These are phyloP conservation scores for Cadophora sp. DNA, from an alignment of 2,329 filamentous ascomycete genomes.

Conservation along the genomic window DNA sequence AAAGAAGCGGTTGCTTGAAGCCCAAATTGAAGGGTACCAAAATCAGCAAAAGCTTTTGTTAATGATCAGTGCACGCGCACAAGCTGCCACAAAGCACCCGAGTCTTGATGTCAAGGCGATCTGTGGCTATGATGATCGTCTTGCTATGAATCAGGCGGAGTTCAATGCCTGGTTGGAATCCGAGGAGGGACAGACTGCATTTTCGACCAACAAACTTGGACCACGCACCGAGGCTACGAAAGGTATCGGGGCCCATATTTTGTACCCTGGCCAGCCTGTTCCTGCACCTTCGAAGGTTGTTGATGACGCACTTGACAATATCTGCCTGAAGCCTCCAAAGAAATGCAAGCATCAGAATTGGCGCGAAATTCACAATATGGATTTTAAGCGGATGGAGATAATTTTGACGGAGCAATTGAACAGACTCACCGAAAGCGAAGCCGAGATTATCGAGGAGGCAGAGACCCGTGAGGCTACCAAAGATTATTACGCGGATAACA, in stretches of 20 bases:
- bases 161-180: constrained; percentile 38
- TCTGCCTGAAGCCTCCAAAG: constrained; percentile 39
- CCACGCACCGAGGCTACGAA: constrained; percentile 39
- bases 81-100: constrained; percentile 33
- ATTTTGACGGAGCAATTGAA: constrained; percentile 29
- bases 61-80: constrained; percentile 39
- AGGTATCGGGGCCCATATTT: constrained; percentile 27
- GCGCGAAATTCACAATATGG: constrained; percentile 36
- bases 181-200: constrained; percentile 37
- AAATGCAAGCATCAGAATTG: constrained; percentile 39
- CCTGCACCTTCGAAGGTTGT: constrained; percentile 20
- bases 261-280: constrained; percentile 32
- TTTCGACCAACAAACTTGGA: constrained; percentile 38
- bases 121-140: constrained; percentile 43
- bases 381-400: constrained; percentile 26
- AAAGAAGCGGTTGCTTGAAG: constrained; percentile 30
- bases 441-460: constrained; percentile 41
- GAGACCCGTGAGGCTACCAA: constrained; percentile 41
- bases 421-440: constrained; percentile 30
- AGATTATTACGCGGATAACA: constrained; percentile 40
- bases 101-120: constrained; percentile 35
- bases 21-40: constrained; percentile 31
- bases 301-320: constrained; percentile 34
- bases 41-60: constrained; percentile 35
- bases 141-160: constrained; percentile 41